Evolutionary conservation across 257 asterid species (phyloP), one percentile per base, ranked within the genome.

Genomic region (Solanum peruvianum): DNA sequence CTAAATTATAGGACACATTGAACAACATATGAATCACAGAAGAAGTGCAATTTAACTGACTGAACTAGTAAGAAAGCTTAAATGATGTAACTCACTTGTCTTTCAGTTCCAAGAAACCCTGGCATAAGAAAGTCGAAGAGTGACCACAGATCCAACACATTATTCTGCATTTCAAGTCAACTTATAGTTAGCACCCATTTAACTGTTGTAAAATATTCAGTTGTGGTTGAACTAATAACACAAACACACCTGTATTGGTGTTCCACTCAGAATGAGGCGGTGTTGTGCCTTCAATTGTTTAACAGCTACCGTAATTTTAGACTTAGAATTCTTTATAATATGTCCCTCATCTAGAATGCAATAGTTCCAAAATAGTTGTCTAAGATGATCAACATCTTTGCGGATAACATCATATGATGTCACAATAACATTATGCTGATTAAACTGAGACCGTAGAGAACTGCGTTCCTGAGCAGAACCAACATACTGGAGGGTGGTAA

Each of bases 61-160:
- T 76, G 31, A 76, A 76, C 21, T 42, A 49, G 37, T 42, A 76
- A 76, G 60, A 76, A 76, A 76, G 37, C 66, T 78, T 25, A 58
- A 31, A 83, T 76, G 76, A 86, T 75, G 78, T 52, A 78, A 89
- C 95, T 86, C 94, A 97, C 99, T 89, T 97, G 99, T 96, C 98
- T 95, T 89, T 97, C 99, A 13, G 99, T 97, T 92, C 99, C 99
- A 87, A 97, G 99, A 92, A 97, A 97, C 87, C 99, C 99, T 37
- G 99, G 99, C 99, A 97, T 97, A 85, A 97, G 99, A 91, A 97
- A 97, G 95, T 97, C 99, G 90, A 97, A 97, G 87, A 97, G 98
- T 86, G 99, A 97, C 99, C 99, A 97, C 23, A 97, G 92, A 90
- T 97, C 99, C 96, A 97, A 92, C 82, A 97, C 99, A 87, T 97